Evolutionary conservation across 2,329 filamentous ascomycete species (phyloP).

Genomic region (Aspergillus pseudotamarii): DNA sequence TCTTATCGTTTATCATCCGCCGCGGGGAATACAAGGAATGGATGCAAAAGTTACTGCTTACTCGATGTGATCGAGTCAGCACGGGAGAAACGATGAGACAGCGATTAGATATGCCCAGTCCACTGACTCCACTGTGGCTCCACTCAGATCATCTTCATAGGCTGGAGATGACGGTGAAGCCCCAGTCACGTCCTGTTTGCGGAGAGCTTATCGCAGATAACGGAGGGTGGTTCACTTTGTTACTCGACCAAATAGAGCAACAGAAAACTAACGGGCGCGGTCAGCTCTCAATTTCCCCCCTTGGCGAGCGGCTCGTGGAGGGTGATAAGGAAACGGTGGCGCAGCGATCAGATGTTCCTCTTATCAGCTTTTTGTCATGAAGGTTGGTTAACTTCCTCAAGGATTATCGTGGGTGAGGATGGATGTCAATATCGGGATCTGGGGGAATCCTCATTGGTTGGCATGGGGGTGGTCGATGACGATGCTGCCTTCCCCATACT

Average conservation of each 20-base stretch:
- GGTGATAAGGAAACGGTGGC: slow-evolving; percentile 4
- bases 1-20: not conserved
- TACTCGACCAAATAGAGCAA: slow-evolving; percentile 27
- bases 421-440: not conserved
- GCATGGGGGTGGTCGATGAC: not conserved
- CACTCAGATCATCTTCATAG: not conserved
- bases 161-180: not conserved
- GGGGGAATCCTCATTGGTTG: not conserved
- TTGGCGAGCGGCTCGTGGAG: slow-evolving; percentile 6
- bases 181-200: not conserved
- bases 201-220: slow-evolving; percentile 27
- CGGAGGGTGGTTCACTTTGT: slow-evolving; percentile 13
- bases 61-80: slow-evolving; percentile 42
- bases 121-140: slow-evolving; percentile 11
- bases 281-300: not conserved
- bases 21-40: not conserved
- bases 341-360: slow-evolving; percentile 1
- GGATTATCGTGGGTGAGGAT: not conserved
- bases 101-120: slow-evolving; percentile 27
- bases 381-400: not conserved
- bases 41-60: slow-evolving; percentile 24
- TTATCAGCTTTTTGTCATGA: slow-evolving; percentile 2
- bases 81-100: not conserved
- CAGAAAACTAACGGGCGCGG: slow-evolving; percentile 17
- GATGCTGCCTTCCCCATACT: not conserved